Conservation (phyloP, 1,139 yeast genomes). For the Yamadazyma sp. region DNA sequence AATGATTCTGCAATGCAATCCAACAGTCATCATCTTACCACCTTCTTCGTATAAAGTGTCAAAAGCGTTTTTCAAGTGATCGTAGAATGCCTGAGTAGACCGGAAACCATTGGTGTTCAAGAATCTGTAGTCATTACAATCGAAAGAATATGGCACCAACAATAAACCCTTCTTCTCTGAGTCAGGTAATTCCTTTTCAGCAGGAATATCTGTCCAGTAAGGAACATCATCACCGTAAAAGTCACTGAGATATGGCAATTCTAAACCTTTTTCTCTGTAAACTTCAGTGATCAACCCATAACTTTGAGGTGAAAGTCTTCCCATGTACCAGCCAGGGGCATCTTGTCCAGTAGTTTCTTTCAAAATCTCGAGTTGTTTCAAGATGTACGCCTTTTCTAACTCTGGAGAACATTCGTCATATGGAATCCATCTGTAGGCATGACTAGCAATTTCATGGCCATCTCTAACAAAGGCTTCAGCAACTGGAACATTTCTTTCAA, state of each 20-base stretch:
- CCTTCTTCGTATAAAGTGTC: constrained; percentile 37
- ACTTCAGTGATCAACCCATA: constrained; percentile 17
- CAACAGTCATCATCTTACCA: constrained; percentile 36
- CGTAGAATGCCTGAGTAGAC: constrained; percentile 16
- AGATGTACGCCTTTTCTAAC: constrained; percentile 18
- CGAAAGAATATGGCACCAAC: constrained; percentile 18
- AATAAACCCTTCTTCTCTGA: constrained; percentile 18
- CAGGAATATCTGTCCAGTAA: constrained; percentile 19
- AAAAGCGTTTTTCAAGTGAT: constrained; percentile 27
- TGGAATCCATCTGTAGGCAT: constrained; percentile 38
- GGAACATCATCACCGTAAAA: constrained; percentile 20
- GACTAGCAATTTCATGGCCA: constrained; percentile 40
- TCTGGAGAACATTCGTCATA: constrained; percentile 21
- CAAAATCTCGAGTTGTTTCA: constrained; percentile 15
- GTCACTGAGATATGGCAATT: constrained; percentile 18
- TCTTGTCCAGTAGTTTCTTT: constrained; percentile 16
- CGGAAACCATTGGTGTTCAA: constrained; percentile 17
- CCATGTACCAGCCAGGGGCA: constrained; percentile 19
- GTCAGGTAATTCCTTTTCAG: constrained; percentile 17
- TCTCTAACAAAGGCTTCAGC: constrained; percentile 32
- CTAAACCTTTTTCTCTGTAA: constrained; percentile 16
- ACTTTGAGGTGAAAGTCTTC: constrained; percentile 18
- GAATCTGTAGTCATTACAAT: constrained; percentile 18
- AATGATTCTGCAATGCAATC: constrained; percentile 34
- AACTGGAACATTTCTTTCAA: constrained; percentile 27